Base-by-base conservation (phyloP, 2,329 filamentous ascomycete genomes). In the Paracorniculantispora psalliotae region DNA sequence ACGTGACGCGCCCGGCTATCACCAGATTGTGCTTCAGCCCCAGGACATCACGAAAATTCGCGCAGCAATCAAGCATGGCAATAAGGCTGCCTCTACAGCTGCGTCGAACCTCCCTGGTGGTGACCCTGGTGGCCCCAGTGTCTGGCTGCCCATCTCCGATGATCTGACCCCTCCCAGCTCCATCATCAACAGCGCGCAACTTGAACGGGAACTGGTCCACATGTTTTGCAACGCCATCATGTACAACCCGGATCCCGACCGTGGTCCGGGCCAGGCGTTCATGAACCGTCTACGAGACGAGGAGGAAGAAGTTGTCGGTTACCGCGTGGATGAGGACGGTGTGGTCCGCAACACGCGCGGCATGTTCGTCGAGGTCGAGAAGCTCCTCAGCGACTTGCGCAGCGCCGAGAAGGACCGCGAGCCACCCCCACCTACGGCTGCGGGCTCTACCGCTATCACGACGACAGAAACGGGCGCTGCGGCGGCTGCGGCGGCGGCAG, bases 191-290 rank as follows among this genome's bases (percentile, higher is more conserved):
- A 92, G 90, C 53, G 86, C 89, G 1, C 94, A 97, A 71, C 81
- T 97, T 17, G 93, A 97, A 73, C 91, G 92, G 64, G 93, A 97
- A 71, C 78, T 97, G 12, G 91, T 96, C 66, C 90, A 96, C 67
- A 97, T 97, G 90, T 96, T 97, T 72, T 91, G 92, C 65, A 97
- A 97, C 68, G 93, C 94, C 19, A 89, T 97, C 73, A 97, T 99
- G 94, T 99, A 96, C 78, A 97, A 97, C 67, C 87, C 90, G 0
- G 91, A 96, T 62, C 86, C 88, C 0, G 80, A 89, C 64, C 83
- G 87, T 26, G 88, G 89, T 0, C 85, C 88, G 10, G 88, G 88
- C 0, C 77, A 81, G 2, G 76, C 80, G 0, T 89, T 92, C 63
- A 71, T 83, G 66, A 74, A 76, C 59, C 67, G 75, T 43, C 67